phyloP scores from a whole-genome alignment of 106 monocot species.

The Triglochin maritima region DNA sequence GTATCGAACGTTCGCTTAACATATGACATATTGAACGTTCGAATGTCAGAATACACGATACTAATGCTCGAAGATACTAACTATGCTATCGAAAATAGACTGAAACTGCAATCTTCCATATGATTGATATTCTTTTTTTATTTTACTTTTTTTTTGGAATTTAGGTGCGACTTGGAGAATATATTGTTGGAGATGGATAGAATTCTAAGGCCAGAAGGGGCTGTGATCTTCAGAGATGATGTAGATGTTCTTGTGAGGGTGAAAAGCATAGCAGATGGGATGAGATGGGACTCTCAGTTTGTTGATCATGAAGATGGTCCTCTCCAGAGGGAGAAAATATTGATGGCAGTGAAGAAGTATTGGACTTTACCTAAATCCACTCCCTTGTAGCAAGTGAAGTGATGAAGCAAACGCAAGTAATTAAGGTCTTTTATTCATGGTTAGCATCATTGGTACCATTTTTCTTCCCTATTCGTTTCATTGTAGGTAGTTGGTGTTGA shows the following conservation, averaged over 20 bases:
- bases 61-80: no score
- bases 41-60: no score
- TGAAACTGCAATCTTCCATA: no score
- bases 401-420: no score
- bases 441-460: no score
- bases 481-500: no score
- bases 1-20: no score
- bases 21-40: not conserved
- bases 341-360: conserved; percentile 12
- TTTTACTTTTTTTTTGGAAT: not conserved
- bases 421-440: no score
- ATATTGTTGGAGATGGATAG: conserved; percentile 25
- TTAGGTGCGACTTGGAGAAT: conserved; percentile 16
- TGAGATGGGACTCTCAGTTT: conserved; percentile 10
- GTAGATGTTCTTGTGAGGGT: conserved; percentile 15
- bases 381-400: not conserved
- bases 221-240: conserved; percentile 18
- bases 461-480: no score
- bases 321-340: conserved; percentile 10
- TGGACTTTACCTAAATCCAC: conserved; percentile 3
- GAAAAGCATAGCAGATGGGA: conserved; percentile 5
- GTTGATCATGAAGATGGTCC: conserved; percentile 17
- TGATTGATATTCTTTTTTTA: not conserved
- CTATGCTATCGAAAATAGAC: no score
- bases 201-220: conserved; percentile 18